These are phyloP conservation scores for Begonia peltatifolia DNA, from an alignment of 306 rosid genomes.

Conservation along the genomic window DNA sequence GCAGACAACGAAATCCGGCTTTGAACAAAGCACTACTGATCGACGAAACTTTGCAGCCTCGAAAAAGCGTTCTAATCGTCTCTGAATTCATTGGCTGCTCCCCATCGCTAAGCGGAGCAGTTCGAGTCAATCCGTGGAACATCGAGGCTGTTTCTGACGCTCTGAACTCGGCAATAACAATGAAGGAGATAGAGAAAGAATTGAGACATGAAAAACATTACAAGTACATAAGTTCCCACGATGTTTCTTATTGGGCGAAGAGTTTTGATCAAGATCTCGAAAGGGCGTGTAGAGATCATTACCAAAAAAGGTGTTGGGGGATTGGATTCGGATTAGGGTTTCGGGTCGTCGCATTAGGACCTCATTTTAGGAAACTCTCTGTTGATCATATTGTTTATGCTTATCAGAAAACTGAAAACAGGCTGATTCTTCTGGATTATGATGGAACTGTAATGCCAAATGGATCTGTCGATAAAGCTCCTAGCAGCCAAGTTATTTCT, in stretches of 20 bases:
- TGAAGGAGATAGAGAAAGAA: conserved; percentile 47
- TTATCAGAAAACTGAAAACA: conserved; percentile 44
- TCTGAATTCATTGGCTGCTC: conserved; percentile 91
- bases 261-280: conserved; percentile 74
- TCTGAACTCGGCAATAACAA: conserved; percentile 45
- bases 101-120: conserved; percentile 84
- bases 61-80: conserved; percentile 69
- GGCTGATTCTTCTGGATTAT: conserved; percentile 78
- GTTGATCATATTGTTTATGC: conserved; percentile 49
- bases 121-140: conserved; percentile 89
- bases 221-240: conserved; percentile 67
- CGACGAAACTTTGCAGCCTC: conserved; percentile 14
- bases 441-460: conserved; percentile 85
- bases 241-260: conserved; percentile 78
- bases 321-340: conserved; percentile 65
- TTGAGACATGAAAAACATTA: conserved; percentile 78
- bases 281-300: conserved; percentile 76
- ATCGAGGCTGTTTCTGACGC: conserved; percentile 69
- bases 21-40: neutral
- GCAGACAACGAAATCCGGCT: conserved; percentile 38
- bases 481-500: conserved; percentile 49
- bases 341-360: conserved; percentile 63
- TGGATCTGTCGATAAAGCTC: conserved; percentile 42
- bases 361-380: conserved; percentile 51
- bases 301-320: conserved; percentile 68